Evolutionary conservation across 1,284 basidiomycete genomes (phyloP).

Genomic region (Tetrapyrgos nigripes): DNA sequence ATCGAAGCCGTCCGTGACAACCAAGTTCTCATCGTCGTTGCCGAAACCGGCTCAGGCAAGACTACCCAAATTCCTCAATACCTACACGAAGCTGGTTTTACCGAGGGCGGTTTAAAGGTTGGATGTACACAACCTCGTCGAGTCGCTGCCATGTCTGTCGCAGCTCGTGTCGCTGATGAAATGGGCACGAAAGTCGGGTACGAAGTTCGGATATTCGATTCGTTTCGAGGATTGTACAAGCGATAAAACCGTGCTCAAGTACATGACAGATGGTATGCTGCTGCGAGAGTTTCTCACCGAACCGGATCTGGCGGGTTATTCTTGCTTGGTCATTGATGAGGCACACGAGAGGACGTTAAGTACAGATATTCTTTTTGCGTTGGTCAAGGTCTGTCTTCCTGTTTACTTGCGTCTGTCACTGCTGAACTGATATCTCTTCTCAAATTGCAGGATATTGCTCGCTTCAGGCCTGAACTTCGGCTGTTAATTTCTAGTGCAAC

Average conservation of each 20-base stretch:
- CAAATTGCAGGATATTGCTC: constrained; percentile 85
- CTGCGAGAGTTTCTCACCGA: constrained; percentile 95
- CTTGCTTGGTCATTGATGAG: constrained; percentile 94
- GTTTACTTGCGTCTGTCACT: constrained; percentile 21
- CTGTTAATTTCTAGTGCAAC: constrained; percentile 96
- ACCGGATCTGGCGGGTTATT: constrained; percentile 92
- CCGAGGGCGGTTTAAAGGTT: constrained; percentile 86
- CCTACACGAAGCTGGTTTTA: constrained; percentile 97
- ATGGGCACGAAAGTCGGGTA: constrained; percentile 97
- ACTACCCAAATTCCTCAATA: constrained; percentile 99
- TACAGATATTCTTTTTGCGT: constrained; percentile 96
- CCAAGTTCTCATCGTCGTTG: constrained; percentile 92
- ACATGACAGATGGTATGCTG: constrained; percentile 99
- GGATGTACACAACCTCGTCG: constrained; percentile 99
- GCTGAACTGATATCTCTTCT: constrained; percentile 26
- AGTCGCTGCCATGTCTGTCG: constrained; percentile 99
- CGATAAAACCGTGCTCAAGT: constrained; percentile 97
- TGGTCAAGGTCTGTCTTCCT: constrained; percentile 84
- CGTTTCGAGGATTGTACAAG: constrained; percentile 99
- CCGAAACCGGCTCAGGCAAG: constrained; percentile 96
- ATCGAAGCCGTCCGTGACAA: constrained; percentile 90
- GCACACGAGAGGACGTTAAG: constrained; percentile 95
- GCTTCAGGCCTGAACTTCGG: constrained; percentile 92
- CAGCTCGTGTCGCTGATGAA: constrained; percentile 98
- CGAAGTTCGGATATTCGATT: constrained; percentile 98